These are phyloP conservation scores for Yamadazyma akitaensis DNA, from an alignment of 805 yeast genomes.

Conservation along the genomic window DNA sequence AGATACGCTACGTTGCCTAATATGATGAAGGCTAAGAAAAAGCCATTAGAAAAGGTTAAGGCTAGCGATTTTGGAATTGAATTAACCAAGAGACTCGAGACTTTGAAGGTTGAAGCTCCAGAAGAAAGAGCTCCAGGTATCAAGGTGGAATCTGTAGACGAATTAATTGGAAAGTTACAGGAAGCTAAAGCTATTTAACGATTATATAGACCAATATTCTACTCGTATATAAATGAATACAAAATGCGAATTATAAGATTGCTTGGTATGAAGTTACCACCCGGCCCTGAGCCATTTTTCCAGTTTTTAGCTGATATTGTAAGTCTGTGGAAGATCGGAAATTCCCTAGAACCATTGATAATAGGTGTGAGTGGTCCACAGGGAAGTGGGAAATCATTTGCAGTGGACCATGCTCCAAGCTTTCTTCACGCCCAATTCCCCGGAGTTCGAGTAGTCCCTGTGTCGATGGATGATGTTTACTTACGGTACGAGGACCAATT, in stretches of 20 bases:
- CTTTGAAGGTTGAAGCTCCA: constrained; percentile 80
- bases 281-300: constrained; percentile 8
- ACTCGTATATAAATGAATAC: neutral
- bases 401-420: constrained; percentile 29
- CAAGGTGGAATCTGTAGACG: constrained; percentile 78
- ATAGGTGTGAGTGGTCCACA: constrained; percentile 70
- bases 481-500: constrained; percentile 61
- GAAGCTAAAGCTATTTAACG: constrained; percentile 63
- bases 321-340: neutral
- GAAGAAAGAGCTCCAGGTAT: constrained; percentile 77
- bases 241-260: neutral
- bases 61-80: constrained; percentile 69
- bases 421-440: constrained; percentile 18
- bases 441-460: constrained; percentile 39
- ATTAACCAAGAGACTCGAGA: constrained; percentile 58
- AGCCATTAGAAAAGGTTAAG: constrained; percentile 71
- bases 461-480: constrained; percentile 88
- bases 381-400: constrained; percentile 72
- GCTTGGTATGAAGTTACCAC: neutral
- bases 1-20: constrained; percentile 95
- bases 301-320: constrained; percentile 6
- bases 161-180: constrained; percentile 72
- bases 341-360: constrained; percentile 38
- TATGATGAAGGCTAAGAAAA: constrained; percentile 97
- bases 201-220: neutral